Base-by-base conservation (phyloP, 345 rosid genomes). In the Microthlaspi erraticum region DNA sequence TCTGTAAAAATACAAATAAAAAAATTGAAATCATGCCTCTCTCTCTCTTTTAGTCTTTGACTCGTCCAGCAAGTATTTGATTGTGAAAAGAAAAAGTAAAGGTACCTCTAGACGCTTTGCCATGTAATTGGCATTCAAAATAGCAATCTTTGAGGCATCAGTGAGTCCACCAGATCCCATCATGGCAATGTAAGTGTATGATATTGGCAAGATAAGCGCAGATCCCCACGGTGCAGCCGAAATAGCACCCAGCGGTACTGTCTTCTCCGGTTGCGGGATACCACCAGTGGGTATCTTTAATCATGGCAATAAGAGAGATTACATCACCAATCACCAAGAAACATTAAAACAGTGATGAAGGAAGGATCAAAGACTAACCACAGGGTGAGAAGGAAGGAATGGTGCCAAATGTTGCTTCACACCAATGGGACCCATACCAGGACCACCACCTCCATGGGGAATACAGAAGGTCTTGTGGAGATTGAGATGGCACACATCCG, bases 381-480 rank as follows among this genome's bases (percentile, higher is more conserved):
- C 98, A 50, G 98, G 99, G 76, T 95, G 99, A 3, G 97, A 91
- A 80, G 99, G 98, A 66, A 95, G 77, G 74, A 87, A 95, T 31
- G 98, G 93, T 68, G 99, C 98, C 81, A 95, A 81, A 66, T 95
- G 99, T 66, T 90, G 83, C 88, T 92, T 92, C 75, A 95, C 99
- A 58, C 99, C 98, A 65, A 95, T 90, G 64, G 99, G 99, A 44
- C 99, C 99, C 99, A 95, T 95, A 64, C 99, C 99, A 59, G 98
- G 98, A 74, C 99, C 98, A 49, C 99, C 99, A 74, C 99, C 98
- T 56, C 97, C 98, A 55, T 95, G 98, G 2, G 98, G 98, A 77
- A 95, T 95, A 85, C 99, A 95, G 80, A 92, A 92, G 54, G 98
- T 95, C 65, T 92, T 95, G 77, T 95, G 99, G 80, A 95, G 99